Percentiles rank a stretch among this genome's conserved stretches.
Conservation (phyloP, 2,329 filamentous ascomycete genomes). For the Fusarium anguioides region DNA sequence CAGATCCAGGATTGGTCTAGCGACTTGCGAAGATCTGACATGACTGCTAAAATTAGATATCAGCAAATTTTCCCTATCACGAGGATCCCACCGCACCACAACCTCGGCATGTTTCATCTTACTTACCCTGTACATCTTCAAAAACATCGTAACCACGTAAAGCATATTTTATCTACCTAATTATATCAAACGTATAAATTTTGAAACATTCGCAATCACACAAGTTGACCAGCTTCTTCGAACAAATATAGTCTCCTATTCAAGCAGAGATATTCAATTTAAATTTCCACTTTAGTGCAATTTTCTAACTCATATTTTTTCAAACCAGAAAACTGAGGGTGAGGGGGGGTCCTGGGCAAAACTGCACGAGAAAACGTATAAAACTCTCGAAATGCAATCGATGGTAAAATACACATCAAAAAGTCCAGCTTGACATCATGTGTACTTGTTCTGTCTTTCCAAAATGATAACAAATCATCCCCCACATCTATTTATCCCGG, state of each 20-base stretch:
- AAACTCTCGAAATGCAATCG: slow-evolving; percentile 14
- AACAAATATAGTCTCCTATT: background rate
- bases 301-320: slow-evolving; percentile 1
- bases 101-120: background rate
- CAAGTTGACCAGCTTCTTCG: background rate
- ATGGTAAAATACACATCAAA: slow-evolving; percentile 33
- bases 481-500: slow-evolving; percentile 25
- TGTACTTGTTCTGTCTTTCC: slow-evolving; percentile 29
- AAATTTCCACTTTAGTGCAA: slow-evolving; percentile 11
- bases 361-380: slow-evolving; percentile 19
- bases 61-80: background rate
- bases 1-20: background rate
- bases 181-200: too few species aligned
- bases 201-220: too few species aligned
- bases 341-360: background rate
- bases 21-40: background rate
- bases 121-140: too few species aligned
- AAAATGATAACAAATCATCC: slow-evolving; percentile 16
- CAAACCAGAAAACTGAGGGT: too few species aligned
- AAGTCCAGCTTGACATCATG: slow-evolving; percentile 27
- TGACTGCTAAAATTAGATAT: background rate
- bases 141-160: too few species aligned
- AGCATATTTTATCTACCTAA: too few species aligned
- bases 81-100: too few species aligned
- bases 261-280: slow-evolving; percentile 11